phyloP scores from a whole-genome alignment of 257 asterid species.

The Linaria vulgaris region DNA sequence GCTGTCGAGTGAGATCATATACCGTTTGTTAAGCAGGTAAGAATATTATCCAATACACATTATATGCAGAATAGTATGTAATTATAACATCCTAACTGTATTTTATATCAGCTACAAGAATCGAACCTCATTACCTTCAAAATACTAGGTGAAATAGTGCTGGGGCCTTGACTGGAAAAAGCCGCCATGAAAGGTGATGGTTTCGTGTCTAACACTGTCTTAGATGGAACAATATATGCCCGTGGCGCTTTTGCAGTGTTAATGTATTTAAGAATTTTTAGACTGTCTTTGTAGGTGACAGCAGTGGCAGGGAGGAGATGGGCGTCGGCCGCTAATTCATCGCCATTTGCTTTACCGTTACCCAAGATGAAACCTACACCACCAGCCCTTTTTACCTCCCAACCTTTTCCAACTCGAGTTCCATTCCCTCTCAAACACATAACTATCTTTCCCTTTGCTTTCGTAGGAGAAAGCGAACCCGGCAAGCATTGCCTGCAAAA shows the following conservation, averaged over 20 bases:
- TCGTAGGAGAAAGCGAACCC: conserved; percentile 61
- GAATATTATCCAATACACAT: too few relatives aligned
- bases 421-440: conserved; percentile 80
- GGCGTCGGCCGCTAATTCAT: conserved; percentile 41
- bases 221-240: conserved; percentile 38
- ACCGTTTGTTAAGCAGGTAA: too few relatives aligned
- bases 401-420: conserved; percentile 69
- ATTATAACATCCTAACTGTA: too few relatives aligned
- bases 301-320: conserved; percentile 63
- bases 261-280: conserved; percentile 43
- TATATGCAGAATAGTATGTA: too few relatives aligned
- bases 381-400: conserved; percentile 87
- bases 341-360: conserved; percentile 57
- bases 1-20: conserved; percentile 39
- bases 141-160: conserved; percentile 38
- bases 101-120: too few relatives aligned
- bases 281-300: conserved; percentile 37
- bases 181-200: conserved; percentile 70
- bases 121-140: conserved; percentile 42
- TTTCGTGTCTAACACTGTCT: conserved; percentile 35
- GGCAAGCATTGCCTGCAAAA: conserved; percentile 77
- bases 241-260: conserved; percentile 33
- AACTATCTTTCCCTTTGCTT: conserved; percentile 75
- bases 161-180: conserved; percentile 65
- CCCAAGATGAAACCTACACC: conserved; percentile 74